These are phyloP conservation scores for Cornus kousa DNA, from an alignment of 148 eudicot species.

Conservation along the genomic window DNA sequence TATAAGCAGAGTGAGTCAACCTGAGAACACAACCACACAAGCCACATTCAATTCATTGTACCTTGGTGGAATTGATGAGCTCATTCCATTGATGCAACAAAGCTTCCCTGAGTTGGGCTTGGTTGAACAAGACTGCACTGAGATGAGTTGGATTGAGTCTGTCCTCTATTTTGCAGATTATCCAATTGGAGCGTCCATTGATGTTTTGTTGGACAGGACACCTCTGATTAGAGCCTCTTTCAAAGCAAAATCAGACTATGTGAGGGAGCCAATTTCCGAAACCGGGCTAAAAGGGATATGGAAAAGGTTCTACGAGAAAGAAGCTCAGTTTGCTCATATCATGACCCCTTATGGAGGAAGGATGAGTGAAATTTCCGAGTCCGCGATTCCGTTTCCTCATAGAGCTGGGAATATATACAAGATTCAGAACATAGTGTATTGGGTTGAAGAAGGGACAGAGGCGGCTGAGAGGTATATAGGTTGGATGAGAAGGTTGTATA, in stretches of 20 bases:
- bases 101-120: background rate
- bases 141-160: slow-evolving; percentile 3
- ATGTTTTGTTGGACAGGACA: slow-evolving; percentile 24
- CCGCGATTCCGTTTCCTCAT: slow-evolving; percentile 21
- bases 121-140: background rate
- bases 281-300: slow-evolving; percentile 15
- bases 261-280: slow-evolving; percentile 25
- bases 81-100: background rate
- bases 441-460: slow-evolving; percentile 18
- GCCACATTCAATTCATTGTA: background rate
- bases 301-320: slow-evolving; percentile 4
- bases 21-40: background rate
- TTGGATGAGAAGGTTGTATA: slow-evolving; percentile 16
- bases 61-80: background rate
- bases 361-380: slow-evolving; percentile 21
- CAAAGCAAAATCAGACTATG: slow-evolving; percentile 32
- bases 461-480: slow-evolving; percentile 17
- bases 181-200: slow-evolving; percentile 11
- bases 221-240: slow-evolving; percentile 19
- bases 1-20: background rate
- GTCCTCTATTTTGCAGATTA: slow-evolving; percentile 24
- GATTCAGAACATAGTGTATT: slow-evolving; percentile 25
- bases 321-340: slow-evolving; percentile 7
- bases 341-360: slow-evolving; percentile 24
- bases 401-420: slow-evolving; percentile 25